Evolutionary conservation across 148 eudicot species (phyloP), one percentile per base, ranked within the genome.

Genomic region (Nepenthes mirabilis): DNA sequence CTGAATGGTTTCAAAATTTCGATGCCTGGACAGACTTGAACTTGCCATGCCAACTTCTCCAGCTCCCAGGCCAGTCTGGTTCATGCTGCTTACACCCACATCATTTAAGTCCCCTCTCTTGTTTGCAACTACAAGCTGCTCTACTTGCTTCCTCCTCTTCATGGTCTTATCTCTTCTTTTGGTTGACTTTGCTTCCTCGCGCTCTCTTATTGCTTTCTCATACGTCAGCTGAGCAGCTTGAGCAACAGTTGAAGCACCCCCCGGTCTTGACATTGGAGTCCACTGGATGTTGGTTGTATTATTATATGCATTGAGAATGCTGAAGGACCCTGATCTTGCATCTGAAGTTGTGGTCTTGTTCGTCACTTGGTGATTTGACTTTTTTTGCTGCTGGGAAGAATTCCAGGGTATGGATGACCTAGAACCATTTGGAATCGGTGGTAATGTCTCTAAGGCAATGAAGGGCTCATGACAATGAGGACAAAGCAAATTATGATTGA

Each of bases 171-270:
- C 91, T 56, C 71, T 74, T 71, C 68, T 83, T 59, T 74, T 74
- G 11, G 89, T 89, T 43, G 91, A 87, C 68, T 83, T 86, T 45
- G 82, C 86, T 63, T 80, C 85, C 68, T 89, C 94, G n/a, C 95
- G 85, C 45, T 87, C 95, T 73, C 83, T 73, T 72, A 70, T 90
- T 47, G 85, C 97, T 68, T 83, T 90, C 71, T 82, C 95, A 66
- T 84, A 90, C 14, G 95, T 85, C 76, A 79, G 83, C 63, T 83
- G 83, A 37, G 95, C 95, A 70, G 91, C 97, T 66, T 84, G 89
- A 69, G 90, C 78, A 75, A 75, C 84, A 68, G 87, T 78, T 37
- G 88, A 70, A 59, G 76, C 74, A 45, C 77, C 73, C 32, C 73
- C 56, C 9, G 79, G 62, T 68, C 77, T 79, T 52, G 90, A 81